Base-by-base conservation (phyloP, 2,329 filamentous ascomycete species). In the Fusarium cicatricum region DNA sequence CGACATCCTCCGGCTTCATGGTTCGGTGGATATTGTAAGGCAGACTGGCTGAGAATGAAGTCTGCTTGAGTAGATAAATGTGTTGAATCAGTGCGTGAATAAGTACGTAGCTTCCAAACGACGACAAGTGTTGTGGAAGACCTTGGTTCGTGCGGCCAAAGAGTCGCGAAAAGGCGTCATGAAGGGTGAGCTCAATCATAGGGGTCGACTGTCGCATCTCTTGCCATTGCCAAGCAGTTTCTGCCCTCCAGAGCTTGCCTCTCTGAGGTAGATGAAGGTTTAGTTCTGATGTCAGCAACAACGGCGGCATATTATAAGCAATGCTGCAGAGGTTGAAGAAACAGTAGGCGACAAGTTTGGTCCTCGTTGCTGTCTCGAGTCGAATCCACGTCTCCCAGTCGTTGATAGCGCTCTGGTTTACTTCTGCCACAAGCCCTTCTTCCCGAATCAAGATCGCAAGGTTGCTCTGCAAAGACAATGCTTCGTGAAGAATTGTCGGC, bases 31-130 rank as follows among this genome's bases (percentile, higher is more conserved):
- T 73, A 16, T 82, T 82, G 49, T 81, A 84, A 1, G 78, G 77
- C 3, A 80, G 77, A 1, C 78, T 75, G 2, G 77, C 72, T 2
- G 78, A 78, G 42, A 86, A 80, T 0, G 81, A 84, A 0, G 84
- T 85, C 66, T 89, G 85, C 64, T 89, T 88, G 17, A 90, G 72
- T 32, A 90, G 78, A 69, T 88, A 91, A 14, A 91, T 87, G 58
- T 90, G 87, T 65, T 91, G 89, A 11, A 91, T 82, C 19, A 92
- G 71, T 4, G 87, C 88, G 66, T 91, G 88, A 3, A 91, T 88
- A 29, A 92, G 77, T 8, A 90, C 82, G 61, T 91, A 90, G 64
- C 89, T 89, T 1, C 88, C 89, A 7, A 90, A 73, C 0, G 85
- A 85, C 0, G 84, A 85, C 51, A 85, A 76, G 38, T 80, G 79